phyloP scores from a whole-genome alignment of 164 flowering plant species.

The Hamamelis virginiana region DNA sequence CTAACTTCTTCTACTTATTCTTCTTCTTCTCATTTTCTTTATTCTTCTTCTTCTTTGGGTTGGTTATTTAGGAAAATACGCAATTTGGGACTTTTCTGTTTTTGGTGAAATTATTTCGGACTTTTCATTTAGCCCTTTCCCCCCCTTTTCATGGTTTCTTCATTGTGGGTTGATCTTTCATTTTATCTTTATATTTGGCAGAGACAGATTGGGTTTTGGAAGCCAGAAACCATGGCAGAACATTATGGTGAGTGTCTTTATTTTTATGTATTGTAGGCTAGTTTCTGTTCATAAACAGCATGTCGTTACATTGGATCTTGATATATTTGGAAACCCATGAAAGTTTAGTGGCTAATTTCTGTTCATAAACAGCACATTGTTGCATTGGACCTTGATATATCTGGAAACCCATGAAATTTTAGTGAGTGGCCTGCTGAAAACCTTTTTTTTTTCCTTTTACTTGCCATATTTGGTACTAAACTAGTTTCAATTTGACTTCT shows the following conservation, averaged over 20 bases:
- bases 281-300: background rate
- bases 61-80: background rate
- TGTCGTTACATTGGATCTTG: background rate
- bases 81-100: background rate
- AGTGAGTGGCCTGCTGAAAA: background rate
- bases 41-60: too few relatives aligned
- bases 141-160: background rate
- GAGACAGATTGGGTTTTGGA: conserved; percentile 68
- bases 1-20: background rate
- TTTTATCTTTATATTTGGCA: conserved; percentile 22
- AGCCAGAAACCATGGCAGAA: conserved; percentile 34
- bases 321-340: background rate
- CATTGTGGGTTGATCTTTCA: background rate
- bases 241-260: conserved; percentile 40
- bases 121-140: background rate
- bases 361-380: background rate
- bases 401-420: background rate
- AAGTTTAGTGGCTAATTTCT: background rate
- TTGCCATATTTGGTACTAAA: background rate
- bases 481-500: background rate
- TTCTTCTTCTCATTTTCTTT: background rate
- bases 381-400: background rate
- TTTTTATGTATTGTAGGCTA: background rate
- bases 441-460: background rate
- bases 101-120: too few relatives aligned